Evolutionary conservation across 2,329 filamentous ascomycete genomes (phyloP), one percentile per base, ranked within the genome.

Genomic region (Calonectria hawksworthii): DNA sequence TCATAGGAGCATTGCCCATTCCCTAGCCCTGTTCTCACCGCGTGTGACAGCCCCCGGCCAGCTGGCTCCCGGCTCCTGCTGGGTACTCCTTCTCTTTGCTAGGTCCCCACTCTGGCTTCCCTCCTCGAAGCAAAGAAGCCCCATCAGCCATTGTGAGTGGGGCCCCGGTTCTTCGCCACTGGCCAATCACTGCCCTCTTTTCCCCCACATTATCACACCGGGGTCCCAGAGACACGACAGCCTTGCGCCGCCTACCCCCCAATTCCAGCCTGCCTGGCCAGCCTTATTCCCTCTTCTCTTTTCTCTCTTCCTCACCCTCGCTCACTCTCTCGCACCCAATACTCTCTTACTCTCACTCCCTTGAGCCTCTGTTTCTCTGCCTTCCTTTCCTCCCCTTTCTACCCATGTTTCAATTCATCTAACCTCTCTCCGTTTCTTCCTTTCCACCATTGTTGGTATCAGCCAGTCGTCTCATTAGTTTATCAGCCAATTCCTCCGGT

Each of bases 201-300:
- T 66, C 72, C 79, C 74, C 79, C 79, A 79, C 76, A 75, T 56
- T 64, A 67, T 72, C 75, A 75, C 71, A 64, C 56, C 52, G 47
- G 75, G 68, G 51, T 65, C 52, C 54, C 71, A 64, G 67, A 76
- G 75, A 76, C 77, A 76, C 78, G 76, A 80, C 80, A 81, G 80
- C 80, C 80, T 81, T 63, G 56, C 76, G 79, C 78, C 72, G 74
- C 76, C 75, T 74, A 75, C 77, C 79, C 78, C 79, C 79, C 78
- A 79, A 79, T 77, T 76, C 76, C 73, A 79, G 76, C 72, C 77
- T 76, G 56, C 73, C 76, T 73, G 72, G 78, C 77, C 79, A 80
- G 80, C 80, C 80, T 82, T 80, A 78, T 80, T 80, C 75, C 75
- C 79, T 78, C 80, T 74, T 73, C 75, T 70, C 74, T 77, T 76